Conservation (phyloP, 768 basidiomycete genomes). For the Tremella mesenterica region DNA sequence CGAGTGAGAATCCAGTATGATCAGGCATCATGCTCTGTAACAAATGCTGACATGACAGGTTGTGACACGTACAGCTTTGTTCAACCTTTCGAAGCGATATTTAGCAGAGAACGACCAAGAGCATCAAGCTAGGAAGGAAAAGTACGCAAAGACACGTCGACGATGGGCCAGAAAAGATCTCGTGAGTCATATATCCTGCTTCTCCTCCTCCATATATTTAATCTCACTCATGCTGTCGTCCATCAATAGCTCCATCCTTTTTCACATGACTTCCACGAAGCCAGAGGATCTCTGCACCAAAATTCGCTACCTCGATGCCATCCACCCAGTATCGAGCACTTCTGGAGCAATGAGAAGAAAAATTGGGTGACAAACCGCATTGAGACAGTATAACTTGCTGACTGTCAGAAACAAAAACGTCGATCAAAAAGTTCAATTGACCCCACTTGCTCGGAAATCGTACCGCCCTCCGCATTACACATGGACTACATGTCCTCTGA, state of each 20-base stretch:
- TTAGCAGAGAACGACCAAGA: slow-evolving; percentile 28
- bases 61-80: slow-evolving; percentile 26
- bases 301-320: neutral
- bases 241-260: no score
- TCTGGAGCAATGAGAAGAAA: no score
- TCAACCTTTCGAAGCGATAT: slow-evolving; percentile 33
- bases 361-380: no score
- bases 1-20: no score
- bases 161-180: slow-evolving; percentile 43
- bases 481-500: slow-evolving; percentile 44
- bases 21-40: neutral
- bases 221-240: neutral
- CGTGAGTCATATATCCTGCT: slow-evolving; percentile 16
- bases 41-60: neutral
- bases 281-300: neutral
- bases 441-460: slow-evolving; percentile 4
- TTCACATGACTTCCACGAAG: no score
- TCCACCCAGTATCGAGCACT: neutral
- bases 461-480: slow-evolving; percentile 21
- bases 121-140: slow-evolving; percentile 19
- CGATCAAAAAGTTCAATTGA: slow-evolving; percentile 25
- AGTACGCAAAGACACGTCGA: slow-evolving; percentile 35
- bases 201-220: neutral
- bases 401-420: slow-evolving; percentile 39
- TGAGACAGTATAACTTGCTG: no score